Evolutionary conservation across 441 rosid genomes (phyloP), one percentile per base, ranked within the genome.

Genomic region (Biscutella laevigata): DNA sequence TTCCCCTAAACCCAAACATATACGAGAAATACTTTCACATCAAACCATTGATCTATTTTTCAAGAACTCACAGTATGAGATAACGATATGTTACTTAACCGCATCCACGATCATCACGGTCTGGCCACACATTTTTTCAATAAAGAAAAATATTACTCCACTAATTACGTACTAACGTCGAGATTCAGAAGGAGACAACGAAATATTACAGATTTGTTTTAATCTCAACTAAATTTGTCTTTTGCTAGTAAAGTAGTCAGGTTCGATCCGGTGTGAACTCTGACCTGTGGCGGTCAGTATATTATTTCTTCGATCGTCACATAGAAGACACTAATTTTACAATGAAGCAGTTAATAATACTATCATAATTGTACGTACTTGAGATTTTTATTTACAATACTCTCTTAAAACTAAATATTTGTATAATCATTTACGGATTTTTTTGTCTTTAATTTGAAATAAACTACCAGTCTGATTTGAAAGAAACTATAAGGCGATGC

Each of bases 191-290:
- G 21, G 36, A 7, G 63, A 57, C 69, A 64, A 57, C 32, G 45
- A 48, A 24, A 42, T 47, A 15, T 64, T 56, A 49, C 69, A 64
- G 57, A 57, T 10, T 49, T 27, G 42, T 42, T 57, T 13, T 0
- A 5, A 9, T 16, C 28, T 36, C 29, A 24, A n/a, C 51, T 40
- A 50, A n/a, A 20, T 42, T 57, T 63, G 57, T 50, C 59, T 50
- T 49, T 64, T 49, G 40, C 35, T 21, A 49, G 12, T 48, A 41
- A 56, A 56, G 69, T 48, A 25, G 58, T 15, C 40, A 62, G 60
- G 33, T 62, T 39, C 46, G 38, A 4, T 29, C 12, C 41, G 43
- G 61, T 52, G 11, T 11, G 37, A 13, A 51, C 49, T 49, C 19
- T 41, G 61, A 33, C 11, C 26, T 62, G 51, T 45, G 17, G n/a